Base-by-base conservation (phyloP, 1,139 yeast genomes). In the Saccharomyces hybrid region DNA sequence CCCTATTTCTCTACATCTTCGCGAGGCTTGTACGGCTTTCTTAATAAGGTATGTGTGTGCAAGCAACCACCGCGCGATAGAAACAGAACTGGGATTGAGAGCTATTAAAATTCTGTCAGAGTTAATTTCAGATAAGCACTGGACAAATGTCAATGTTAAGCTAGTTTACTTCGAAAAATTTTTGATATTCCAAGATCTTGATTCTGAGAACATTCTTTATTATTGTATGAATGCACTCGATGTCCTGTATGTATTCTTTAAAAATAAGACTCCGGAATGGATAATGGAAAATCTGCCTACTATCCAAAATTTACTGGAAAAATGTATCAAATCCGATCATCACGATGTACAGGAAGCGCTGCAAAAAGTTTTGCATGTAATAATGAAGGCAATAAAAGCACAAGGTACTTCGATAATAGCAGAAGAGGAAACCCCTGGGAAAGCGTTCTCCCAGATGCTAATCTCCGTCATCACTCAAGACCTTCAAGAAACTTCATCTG, bases 21-120 rank as follows among this genome's bases (percentile, higher is more conserved):
- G 95, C 49, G 98, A 91, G 69, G 89, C 97, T 0, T 89, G 95
- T 68, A 84, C 90, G n/a, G 90, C 96, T 0, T 91, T 88, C 68
- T 76, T 95, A 64, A 87, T 93, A 50, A 77, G 98, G 54, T 90
- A 88, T 63, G 86, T 91, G 42, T 91, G 98, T 70, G 84, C 90
- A 50, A 84, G 91, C 55, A 90, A 90, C 3, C 91, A 87, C 57
- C 78, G 95, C 60, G 93, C 93, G 0, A 81, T 93, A 0, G 97
- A 90, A 60, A 84, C 85, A 64, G 90, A 87, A 56, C 74, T 89
- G 13, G 95, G 97, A 6, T 85, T 84, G 59, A 81, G 89, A 54
- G 93, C 96, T 0, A 72, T 95, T 54, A 84, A 83, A 11, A 83
- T 90, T 9, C 73, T 95, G 53, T 83, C 86, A 56, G 86, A 83